Base-by-base conservation (phyloP, 805 yeast genomes). In the Candida xyloterini region DNA sequence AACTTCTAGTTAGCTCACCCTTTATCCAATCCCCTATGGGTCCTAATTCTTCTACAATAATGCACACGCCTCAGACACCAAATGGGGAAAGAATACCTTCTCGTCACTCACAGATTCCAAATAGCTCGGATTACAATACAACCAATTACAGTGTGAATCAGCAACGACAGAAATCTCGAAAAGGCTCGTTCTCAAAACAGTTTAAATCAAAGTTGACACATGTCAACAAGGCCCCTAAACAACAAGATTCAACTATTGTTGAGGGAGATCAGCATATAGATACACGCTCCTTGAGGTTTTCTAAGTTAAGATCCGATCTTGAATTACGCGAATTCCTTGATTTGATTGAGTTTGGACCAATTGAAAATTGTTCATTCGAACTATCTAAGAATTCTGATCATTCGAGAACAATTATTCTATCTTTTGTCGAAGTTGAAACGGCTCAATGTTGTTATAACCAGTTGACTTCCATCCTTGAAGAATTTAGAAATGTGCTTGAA, bases 1-100 rank as follows among this genome's bases (percentile, higher is more conserved):
- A 79, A 50, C 59, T 81, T 36, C 60, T 81, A 34, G 64, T 77
- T 42, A 70, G 77, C 3, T 79, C 86, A 3, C 87, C 87, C 0
- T 80, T 72, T 51, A 62, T 76, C 8, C 74, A 71, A 39, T 60
- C 70, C 28, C 69, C 70, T 4, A 46, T 39, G 49, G 44, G 26
- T n/a, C 22, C 35, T 7, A 27, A 25, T 8, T 30, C 38, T 7
- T 18, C 13, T 9, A n/a, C 32, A 13, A 15, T 16, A 8, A 29
- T 46, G 6, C 45, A 49, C 7, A 25, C 46, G 1, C 30, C 43
- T 11, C 30, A 33, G 9, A 27, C 43, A 7, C 36, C 39, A 9
- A n/a, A 21, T 4, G 35, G 37, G 9, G 51, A 43, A 3, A 32
- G 46, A 22, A 23, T 27, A 14, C 27, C 29, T 2, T 30, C 18